Evolutionary conservation across 306 rosid genomes (phyloP).

Genomic region (Trifolium repens): DNA sequence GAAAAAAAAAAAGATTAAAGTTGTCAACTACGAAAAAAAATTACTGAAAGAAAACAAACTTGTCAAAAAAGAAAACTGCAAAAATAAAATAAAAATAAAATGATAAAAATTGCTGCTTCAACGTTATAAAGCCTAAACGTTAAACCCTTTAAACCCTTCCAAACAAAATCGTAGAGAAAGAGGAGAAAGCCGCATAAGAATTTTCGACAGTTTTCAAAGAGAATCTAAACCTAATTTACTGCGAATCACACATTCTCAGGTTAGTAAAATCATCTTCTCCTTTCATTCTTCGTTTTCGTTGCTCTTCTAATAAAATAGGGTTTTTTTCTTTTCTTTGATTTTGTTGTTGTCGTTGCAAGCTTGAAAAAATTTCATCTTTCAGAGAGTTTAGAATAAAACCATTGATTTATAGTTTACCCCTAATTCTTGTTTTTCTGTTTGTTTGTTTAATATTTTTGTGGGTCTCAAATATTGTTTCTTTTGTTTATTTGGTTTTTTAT

Average conservation of each 20-base stretch:
- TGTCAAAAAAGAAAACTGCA: not conserved
- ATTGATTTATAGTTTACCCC: conserved; percentile 13
- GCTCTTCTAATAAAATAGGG: not conserved
- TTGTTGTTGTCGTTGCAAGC: not conserved
- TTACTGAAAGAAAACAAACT: too few relatives aligned
- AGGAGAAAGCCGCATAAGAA: conserved; percentile 18
- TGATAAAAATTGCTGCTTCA: too few relatives aligned
- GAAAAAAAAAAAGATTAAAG: too few relatives aligned
- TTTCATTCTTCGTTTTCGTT: conserved; percentile 1
- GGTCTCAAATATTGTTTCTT: conserved; percentile 6
- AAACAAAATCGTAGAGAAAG: not conserved
- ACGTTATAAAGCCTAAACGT: too few relatives aligned
- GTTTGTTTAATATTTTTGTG: too few relatives aligned
- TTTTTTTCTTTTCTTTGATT: not conserved
- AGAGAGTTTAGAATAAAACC: not conserved
- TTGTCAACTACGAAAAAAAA: too few relatives aligned
- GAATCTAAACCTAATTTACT: not conserved
- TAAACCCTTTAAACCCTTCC: conserved; percentile 33
- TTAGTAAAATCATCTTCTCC: not conserved
- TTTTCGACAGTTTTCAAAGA: not conserved
- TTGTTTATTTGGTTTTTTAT: not conserved
- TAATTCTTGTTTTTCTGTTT: not conserved
- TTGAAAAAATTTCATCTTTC: not conserved
- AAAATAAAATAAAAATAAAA: too few relatives aligned
- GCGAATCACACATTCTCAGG: conserved; percentile 3